Evolutionary conservation across 805 yeast genomes (phyloP), one percentile per base, ranked within the genome.

Genomic region (Saccharomyces mikatae): DNA sequence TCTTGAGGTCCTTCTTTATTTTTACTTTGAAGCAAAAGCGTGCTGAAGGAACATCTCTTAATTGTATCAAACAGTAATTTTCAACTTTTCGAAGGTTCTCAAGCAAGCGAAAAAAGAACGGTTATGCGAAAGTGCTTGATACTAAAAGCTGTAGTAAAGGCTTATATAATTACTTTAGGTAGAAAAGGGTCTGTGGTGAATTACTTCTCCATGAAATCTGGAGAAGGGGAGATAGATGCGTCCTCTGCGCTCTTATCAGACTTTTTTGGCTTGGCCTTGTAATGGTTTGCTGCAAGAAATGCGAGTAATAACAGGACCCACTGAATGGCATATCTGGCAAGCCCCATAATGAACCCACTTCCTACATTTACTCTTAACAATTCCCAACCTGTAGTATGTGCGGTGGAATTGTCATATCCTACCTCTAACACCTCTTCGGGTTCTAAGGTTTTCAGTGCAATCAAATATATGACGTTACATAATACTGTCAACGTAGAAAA

Each of bases 271-370:
- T 41, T 50, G 24, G 36, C 46, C 14, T 50, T 52, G 53, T 60
- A 60, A 48, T 61, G 58, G 17, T 56, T 57, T 4, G 57, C 54
- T 21, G 55, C 41, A 24, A 62, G 32, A 29, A 56, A 55, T 10
- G 59, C 47, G 24, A 60, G 10, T 10, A 58, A 54, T 28, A 59
- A 26, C 13, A 56, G 48, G 3, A 57, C 22, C 31, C 56, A 41
- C 31, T 63, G 66, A 6, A 59, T 21, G 6, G 49, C 53, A 41
- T 56, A 60, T 27, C 66, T 55, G 24, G 58, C 52, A 48, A 58
- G 55, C 26, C 60, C 52, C 26, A 63, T 41, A 5, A 62, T 53
- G 46, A 61, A 64, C 6, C 66, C 68, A 26, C 58, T 52, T 4
- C 66, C 67, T 14, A 60, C 36, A 11, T 50, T 50, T 0, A 63